These are phyloP conservation scores for Obelidium mucronatum DNA, from an alignment of 192 early-diverging fungal species.

Conservation along the genomic window DNA sequence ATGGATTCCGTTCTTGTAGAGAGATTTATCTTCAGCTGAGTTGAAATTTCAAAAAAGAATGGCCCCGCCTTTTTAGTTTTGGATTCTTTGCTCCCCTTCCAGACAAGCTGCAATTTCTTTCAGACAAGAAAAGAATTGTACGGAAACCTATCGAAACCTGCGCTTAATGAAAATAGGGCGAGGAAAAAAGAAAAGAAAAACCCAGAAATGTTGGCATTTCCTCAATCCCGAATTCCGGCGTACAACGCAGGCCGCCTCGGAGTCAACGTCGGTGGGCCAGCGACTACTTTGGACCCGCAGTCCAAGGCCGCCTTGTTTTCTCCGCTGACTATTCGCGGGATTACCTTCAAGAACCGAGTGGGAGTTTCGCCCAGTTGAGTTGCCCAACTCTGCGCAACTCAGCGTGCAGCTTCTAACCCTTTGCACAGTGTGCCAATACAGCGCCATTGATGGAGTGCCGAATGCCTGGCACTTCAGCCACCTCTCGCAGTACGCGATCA, in stretches of 20 bases:
- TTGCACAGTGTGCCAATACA: constrained; percentile 13
- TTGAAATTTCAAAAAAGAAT: too few relatives aligned
- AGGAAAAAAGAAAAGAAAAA: neutral
- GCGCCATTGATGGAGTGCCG: constrained; percentile 31
- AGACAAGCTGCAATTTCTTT: too few relatives aligned
- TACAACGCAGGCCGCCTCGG: constrained; percentile 16
- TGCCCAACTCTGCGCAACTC: constrained; percentile 45
- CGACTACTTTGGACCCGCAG: constrained; percentile 19
- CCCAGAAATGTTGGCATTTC: neutral
- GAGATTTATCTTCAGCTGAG: too few relatives aligned
- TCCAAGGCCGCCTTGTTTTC: constrained; percentile 23
- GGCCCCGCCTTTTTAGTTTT: too few relatives aligned
- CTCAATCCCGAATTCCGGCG: neutral
- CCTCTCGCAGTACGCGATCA: constrained; percentile 71
- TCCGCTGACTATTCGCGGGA: constrained; percentile 69
- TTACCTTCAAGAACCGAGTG: constrained; percentile 80
- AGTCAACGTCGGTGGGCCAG: constrained; percentile 19
- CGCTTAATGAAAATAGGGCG: too few relatives aligned
- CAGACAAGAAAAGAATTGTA: too few relatives aligned
- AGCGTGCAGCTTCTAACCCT: too few relatives aligned
- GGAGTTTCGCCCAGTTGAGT: constrained; percentile 70
- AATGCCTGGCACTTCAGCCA: constrained; percentile 46
- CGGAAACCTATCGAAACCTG: too few relatives aligned
- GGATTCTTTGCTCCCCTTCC: too few relatives aligned
- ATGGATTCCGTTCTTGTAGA: too few relatives aligned